phyloP scores from a whole-genome alignment of 1,139 yeast genomes.

The Blastobotrys illinoisensis region DNA sequence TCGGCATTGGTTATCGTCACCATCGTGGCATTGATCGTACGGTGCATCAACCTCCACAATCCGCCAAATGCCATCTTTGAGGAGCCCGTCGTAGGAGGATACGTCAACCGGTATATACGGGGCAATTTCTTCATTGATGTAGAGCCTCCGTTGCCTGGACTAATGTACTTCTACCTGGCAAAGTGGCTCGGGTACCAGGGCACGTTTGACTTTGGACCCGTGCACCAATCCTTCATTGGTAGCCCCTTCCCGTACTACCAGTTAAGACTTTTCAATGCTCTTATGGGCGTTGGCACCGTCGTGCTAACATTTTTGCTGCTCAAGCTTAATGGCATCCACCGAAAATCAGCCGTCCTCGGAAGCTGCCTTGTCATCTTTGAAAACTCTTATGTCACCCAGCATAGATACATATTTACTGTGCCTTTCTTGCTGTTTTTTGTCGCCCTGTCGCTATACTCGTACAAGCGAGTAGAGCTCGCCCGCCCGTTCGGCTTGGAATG shows the following conservation, averaged over 20 bases:
- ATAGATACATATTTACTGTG: constrained; percentile 48
- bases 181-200: constrained; percentile 44
- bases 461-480: constrained; percentile 39
- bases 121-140: constrained; percentile 54
- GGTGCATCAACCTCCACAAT: constrained; percentile 18
- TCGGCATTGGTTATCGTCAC: constrained; percentile 2
- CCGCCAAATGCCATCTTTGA: constrained; percentile 45
- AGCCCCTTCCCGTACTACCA: constrained; percentile 37
- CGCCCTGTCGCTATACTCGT: constrained; percentile 40
- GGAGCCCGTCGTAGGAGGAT: constrained; percentile 52
- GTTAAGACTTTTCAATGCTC: constrained; percentile 52
- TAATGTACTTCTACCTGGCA: constrained; percentile 45
- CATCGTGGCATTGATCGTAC: constrained; percentile 10
- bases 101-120: constrained; percentile 46
- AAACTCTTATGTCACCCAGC: constrained; percentile 47
- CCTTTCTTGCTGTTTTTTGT: constrained; percentile 46
- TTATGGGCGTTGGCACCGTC: constrained; percentile 45
- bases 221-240: constrained; percentile 35
- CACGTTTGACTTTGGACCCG: constrained; percentile 29
- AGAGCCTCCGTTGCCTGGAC: constrained; percentile 57
- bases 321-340: constrained; percentile 43
- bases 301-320: constrained; percentile 45
- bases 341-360: constrained; percentile 42
- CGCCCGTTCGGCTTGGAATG: constrained; percentile 41
- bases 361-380: constrained; percentile 46